These are phyloP conservation scores for Apiospora arundinis DNA, from an alignment of 2,329 filamentous ascomycete species.

Conservation along the genomic window DNA sequence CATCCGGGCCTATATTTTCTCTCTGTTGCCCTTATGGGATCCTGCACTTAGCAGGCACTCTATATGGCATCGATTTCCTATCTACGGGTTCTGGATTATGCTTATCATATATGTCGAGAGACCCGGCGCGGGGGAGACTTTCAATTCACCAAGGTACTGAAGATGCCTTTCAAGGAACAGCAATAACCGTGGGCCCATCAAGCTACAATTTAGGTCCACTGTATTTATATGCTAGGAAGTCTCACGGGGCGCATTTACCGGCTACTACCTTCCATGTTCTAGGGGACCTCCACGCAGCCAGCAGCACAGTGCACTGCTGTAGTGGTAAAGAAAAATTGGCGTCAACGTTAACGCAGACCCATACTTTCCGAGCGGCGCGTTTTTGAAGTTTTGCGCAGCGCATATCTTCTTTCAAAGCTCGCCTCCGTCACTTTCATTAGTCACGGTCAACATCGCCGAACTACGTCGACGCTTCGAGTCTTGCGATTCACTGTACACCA, in stretches of 20 bases:
- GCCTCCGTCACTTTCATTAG: background rate
- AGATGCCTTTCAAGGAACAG: background rate
- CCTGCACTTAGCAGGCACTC: too few species aligned
- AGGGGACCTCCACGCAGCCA: conserved; percentile 10
- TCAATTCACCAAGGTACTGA: background rate
- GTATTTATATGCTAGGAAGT: background rate
- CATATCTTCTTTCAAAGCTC: conserved; percentile 12
- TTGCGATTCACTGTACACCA: background rate
- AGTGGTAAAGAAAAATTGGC: conserved; percentile 1
- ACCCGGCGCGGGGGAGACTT: background rate
- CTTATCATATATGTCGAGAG: background rate
- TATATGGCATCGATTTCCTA: too few species aligned
- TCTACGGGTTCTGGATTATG: background rate
- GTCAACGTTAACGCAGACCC: background rate
- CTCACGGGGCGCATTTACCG: background rate
- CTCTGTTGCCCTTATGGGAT: background rate
- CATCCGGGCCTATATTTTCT: background rate
- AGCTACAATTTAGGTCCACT: conserved; percentile 1
- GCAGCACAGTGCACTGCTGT: conserved; percentile 13
- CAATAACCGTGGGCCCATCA: background rate
- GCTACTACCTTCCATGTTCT: background rate
- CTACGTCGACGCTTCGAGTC: background rate
- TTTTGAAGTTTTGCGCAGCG: conserved; percentile 18
- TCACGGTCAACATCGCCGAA: conserved; percentile 1
- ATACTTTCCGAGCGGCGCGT: conserved; percentile 12